Percentiles rank a stretch among this genome's conserved stretches.
These are phyloP conservation scores for Talaromyces rugulosus DNA, from an alignment of 2,329 filamentous ascomycete genomes.

Conservation along the genomic window DNA sequence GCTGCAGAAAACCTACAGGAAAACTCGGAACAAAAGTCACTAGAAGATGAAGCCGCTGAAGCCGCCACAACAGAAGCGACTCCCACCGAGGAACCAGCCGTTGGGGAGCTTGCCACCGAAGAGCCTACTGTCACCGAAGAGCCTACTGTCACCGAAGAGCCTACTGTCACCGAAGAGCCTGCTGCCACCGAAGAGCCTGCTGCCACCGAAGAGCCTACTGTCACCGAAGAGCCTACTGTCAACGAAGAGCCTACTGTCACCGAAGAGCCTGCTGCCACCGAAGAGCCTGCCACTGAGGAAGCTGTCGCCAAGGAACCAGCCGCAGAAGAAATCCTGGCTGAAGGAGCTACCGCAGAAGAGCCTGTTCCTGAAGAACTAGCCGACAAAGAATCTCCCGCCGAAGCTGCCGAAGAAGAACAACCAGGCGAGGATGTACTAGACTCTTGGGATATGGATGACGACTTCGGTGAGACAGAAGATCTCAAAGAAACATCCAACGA, in stretches of 20 bases:
- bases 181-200: too few species aligned
- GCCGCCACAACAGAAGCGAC: not conserved
- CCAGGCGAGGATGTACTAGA: conserved; percentile 6
- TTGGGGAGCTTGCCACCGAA: conserved; percentile 12
- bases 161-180: too few species aligned
- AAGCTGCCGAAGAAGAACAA: conserved; percentile 8
- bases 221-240: too few species aligned
- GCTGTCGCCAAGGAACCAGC: conserved; percentile 15
- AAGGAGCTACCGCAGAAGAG: conserved; percentile 15
- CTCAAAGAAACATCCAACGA: conserved; percentile 7
- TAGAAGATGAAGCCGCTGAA: not conserved
- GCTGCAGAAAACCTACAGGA: not conserved
- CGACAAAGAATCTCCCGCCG: conserved; percentile 4
- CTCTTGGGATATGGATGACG: conserved; percentile 10
- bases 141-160: not conserved
- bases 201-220: not conserved
- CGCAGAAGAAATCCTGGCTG: conserved; percentile 10
- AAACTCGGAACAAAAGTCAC: too few species aligned
- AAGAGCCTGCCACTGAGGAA: conserved; percentile 11
- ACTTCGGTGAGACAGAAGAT: conserved; percentile 3
- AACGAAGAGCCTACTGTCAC: too few species aligned
- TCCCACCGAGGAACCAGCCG: conserved; percentile 15
- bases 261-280: not conserved
- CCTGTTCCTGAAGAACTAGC: conserved; percentile 10
- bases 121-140: conserved; percentile 17